Percentiles rank a stretch among this genome's conserved stretches.
phyloP scores from a whole-genome alignment of 768 basidiomycete genomes.

The Cystobasidium ongulense region DNA sequence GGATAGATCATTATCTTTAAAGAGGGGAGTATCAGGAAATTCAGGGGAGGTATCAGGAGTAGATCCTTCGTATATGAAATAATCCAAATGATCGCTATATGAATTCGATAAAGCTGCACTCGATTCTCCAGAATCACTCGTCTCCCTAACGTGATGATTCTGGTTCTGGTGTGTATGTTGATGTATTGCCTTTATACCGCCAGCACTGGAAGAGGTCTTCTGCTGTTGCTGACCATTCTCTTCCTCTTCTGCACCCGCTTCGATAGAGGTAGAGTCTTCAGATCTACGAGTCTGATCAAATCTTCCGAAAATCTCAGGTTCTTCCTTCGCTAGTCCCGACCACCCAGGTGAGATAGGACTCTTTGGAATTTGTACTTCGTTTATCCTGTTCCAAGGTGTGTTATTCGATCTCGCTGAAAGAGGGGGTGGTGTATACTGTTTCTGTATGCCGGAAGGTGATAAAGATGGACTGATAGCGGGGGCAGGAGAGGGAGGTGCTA shows the following conservation, averaged over 20 bases:
- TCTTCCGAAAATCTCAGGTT: not conserved
- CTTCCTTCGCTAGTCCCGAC: not conserved
- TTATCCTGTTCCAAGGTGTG: not conserved
- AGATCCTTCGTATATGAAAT: conserved; percentile 1
- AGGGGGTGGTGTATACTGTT: not conserved
- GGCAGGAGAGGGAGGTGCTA: not conserved
- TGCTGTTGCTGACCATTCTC: not conserved
- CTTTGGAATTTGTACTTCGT: not conserved
- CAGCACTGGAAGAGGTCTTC: not conserved
- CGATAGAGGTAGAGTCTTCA: not conserved
- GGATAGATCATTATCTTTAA: not conserved
- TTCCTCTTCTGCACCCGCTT: not conserved
- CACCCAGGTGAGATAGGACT: conserved; percentile 8
- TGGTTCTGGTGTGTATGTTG: not conserved
- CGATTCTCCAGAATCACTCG: not conserved
- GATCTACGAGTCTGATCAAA: not conserved
- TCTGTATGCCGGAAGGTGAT: not conserved
- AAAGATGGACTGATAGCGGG: not conserved
- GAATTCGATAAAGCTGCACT: not conserved
- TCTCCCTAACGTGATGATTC: not conserved
- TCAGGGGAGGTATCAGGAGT: conserved; percentile 15
- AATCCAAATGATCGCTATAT: conserved; percentile 10
- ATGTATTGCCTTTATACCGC: not conserved
- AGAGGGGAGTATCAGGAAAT: conserved; percentile 8
- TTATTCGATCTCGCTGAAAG: not conserved